phyloP scores from a whole-genome alignment of 2,329 filamentous ascomycete genomes.

The Beauveria sp. region DNA sequence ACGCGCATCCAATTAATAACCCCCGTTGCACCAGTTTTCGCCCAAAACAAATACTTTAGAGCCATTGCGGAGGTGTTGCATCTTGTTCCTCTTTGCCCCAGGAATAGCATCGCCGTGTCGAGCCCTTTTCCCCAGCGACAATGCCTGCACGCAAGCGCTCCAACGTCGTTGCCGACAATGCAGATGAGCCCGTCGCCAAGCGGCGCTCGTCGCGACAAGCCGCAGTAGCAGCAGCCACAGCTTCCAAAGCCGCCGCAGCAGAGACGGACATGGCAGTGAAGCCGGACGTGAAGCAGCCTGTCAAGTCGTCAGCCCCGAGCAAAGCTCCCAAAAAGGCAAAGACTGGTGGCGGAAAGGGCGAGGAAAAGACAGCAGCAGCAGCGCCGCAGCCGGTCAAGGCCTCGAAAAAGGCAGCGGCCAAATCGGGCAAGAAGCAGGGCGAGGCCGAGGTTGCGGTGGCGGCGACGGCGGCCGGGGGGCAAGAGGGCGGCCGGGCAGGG shows the following conservation, averaged over 20 bases:
- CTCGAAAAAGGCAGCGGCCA: neutral
- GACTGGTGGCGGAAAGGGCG: neutral
- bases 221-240: constrained; percentile 6
- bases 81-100: neutral
- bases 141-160: constrained; percentile 19
- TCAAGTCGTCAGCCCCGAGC: neutral
- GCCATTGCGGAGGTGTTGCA: too few species aligned
- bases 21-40: neutral
- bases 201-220: constrained; percentile 23
- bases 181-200: constrained; percentile 18
- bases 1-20: neutral
- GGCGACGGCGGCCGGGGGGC: neutral
- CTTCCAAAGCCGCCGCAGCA: neutral
- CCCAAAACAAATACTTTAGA: neutral
- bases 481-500: constrained; percentile 5
- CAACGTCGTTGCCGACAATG: constrained; percentile 9
- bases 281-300: neutral
- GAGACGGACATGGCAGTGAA: neutral
- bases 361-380: neutral
- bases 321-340: neutral
- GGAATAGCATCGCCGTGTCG: neutral
- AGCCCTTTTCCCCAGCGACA: neutral
- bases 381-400: neutral
- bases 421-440: neutral
- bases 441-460: neutral